Conservation (phyloP, 768 basidiomycete genomes). For the Tricholoma furcatifolium region DNA sequence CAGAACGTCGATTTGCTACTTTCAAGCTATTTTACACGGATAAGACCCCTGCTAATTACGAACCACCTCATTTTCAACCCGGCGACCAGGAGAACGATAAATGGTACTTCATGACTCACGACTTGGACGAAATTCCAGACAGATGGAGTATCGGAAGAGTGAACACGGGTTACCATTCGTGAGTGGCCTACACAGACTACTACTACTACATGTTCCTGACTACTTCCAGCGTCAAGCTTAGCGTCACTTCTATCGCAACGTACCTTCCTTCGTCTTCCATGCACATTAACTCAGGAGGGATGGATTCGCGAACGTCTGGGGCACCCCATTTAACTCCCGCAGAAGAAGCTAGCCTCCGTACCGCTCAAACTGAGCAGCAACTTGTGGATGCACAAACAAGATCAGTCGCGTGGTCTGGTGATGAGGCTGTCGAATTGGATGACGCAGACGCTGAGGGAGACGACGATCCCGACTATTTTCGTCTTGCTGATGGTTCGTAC, state of each 20-base stretch:
- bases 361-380: conserved; percentile 59
- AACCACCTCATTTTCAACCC: conserved; percentile 76
- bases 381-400: conserved; percentile 59
- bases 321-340: conserved; percentile 49
- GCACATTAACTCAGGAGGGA: conserved; percentile 59
- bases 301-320: conserved; percentile 27
- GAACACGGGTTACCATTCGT: conserved; percentile 76
- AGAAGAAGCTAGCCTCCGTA: conserved; percentile 53
- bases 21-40: conserved; percentile 88
- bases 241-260: conserved; percentile 69
- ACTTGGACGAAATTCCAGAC: conserved; percentile 70
- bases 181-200: conserved; percentile 15
- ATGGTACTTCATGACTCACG: conserved; percentile 83
- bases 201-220: neutral
- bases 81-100: conserved; percentile 72
- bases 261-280: conserved; percentile 63
- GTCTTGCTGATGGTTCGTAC: conserved; percentile 36
- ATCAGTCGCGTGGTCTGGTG: conserved; percentile 65
- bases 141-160: conserved; percentile 66
- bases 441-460: conserved; percentile 64
- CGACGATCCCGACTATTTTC: conserved; percentile 47
- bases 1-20: conserved; percentile 81
- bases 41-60: conserved; percentile 76
- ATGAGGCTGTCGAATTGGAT: conserved; percentile 44
- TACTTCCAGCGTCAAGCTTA: conserved; percentile 59